These are phyloP conservation scores for Raddia guianensis DNA, from an alignment of 176 grass and related monocot species.

Conservation along the genomic window DNA sequence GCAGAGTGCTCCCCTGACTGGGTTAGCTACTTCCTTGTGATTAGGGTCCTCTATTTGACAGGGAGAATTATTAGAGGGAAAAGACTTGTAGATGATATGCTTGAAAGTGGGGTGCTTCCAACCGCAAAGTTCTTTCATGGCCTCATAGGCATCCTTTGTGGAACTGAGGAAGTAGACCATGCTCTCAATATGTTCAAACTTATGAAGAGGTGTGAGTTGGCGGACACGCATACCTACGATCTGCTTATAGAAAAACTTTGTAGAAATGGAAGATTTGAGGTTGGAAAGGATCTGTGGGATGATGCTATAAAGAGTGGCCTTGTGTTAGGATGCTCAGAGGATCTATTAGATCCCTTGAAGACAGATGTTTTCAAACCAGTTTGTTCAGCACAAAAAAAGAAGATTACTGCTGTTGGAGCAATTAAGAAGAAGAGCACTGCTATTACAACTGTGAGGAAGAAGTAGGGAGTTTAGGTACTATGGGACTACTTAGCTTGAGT, in stretches of 20 bases:
- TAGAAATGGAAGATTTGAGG: constrained; percentile 62
- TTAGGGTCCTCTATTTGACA: constrained; percentile 66
- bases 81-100: constrained; percentile 63
- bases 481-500: neutral
- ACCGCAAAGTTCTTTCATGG: constrained; percentile 57
- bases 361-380: constrained; percentile 61
- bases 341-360: constrained; percentile 74
- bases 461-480: constrained; percentile 45
- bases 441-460: constrained; percentile 20
- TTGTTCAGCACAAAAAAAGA: constrained; percentile 39
- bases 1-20: constrained; percentile 64
- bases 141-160: constrained; percentile 68
- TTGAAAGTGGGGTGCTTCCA: constrained; percentile 51
- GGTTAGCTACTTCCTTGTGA: constrained; percentile 73
- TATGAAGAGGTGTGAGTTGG: constrained; percentile 50
- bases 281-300: constrained; percentile 63
- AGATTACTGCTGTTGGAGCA: constrained; percentile 32
- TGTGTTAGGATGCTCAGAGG: constrained; percentile 58
- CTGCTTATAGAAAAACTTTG: constrained; percentile 69
- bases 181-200: constrained; percentile 63
- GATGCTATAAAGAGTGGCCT: constrained; percentile 56
- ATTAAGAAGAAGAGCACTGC: constrained; percentile 34
- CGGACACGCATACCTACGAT: constrained; percentile 49
- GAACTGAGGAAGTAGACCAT: constrained; percentile 59
- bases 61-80: constrained; percentile 63